phyloP scores from a whole-genome alignment of 2,329 filamentous ascomycete genomes.

The Domatiomyces catenatus region DNA sequence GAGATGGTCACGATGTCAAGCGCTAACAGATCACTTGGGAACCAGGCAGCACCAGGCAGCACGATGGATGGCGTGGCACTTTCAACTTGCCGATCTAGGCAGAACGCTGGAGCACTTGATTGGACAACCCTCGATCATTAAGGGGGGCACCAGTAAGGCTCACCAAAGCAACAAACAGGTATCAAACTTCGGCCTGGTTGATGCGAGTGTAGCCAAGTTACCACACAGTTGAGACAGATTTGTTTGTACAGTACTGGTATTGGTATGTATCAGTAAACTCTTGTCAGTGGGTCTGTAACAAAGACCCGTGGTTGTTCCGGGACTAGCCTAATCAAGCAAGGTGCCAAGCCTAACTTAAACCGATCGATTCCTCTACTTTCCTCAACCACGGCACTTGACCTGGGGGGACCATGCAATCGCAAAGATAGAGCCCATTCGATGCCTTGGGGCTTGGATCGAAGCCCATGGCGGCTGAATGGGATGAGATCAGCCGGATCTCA shows the following conservation, averaged over 20 bases:
- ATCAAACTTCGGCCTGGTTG: not conserved
- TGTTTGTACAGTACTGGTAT: not conserved
- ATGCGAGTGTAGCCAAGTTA: not conserved
- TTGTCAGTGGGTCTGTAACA: not conserved
- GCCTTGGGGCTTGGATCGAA: not conserved
- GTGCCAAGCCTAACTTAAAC: not conserved
- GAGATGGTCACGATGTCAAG: not conserved
- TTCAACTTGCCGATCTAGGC: not conserved
- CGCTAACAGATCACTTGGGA: constrained; percentile 1
- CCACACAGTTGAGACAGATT: not conserved
- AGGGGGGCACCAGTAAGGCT: not conserved
- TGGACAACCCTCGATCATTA: not conserved
- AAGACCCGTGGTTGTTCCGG: not conserved
- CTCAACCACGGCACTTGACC: not conserved
- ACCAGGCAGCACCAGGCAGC: constrained; percentile 12
- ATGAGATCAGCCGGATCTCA: constrained; percentile 63
- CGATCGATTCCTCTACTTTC: not conserved
- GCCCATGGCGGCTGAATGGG: constrained; percentile 34
- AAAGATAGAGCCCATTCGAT: not conserved
- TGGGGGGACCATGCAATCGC: not conserved
- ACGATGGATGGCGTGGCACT: constrained; percentile 9
- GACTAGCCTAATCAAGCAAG: not conserved
- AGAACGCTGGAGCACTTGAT: not conserved
- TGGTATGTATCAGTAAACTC: too few species aligned
- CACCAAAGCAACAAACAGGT: not conserved